phyloP scores from a whole-genome alignment of 2,329 filamentous ascomycete species.

The Nemania diffusa region DNA sequence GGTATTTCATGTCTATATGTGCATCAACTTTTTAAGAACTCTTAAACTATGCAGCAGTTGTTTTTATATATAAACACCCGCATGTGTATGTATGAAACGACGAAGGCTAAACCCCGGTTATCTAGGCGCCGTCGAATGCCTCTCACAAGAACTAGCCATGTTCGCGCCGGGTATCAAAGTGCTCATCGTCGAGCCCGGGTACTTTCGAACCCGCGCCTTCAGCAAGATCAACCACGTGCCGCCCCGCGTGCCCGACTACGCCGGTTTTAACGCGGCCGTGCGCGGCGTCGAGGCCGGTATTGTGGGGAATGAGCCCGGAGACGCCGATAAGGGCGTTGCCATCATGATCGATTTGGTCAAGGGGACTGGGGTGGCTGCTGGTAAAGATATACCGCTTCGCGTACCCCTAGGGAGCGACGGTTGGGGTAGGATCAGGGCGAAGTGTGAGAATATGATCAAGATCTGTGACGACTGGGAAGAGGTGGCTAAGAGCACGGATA shows the following conservation, averaged over 20 bases:
- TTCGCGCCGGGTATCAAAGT: slow-evolving; percentile 50
- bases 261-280: slow-evolving; percentile 48
- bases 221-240: slow-evolving; percentile 49
- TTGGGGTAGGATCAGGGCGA: slow-evolving; percentile 58
- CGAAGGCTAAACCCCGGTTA: not conserved
- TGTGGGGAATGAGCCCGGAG: slow-evolving; percentile 43
- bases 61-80: no score
- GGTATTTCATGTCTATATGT: slow-evolving; percentile 33
- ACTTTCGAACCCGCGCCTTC: slow-evolving; percentile 56
- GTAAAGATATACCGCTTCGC: slow-evolving; percentile 55
- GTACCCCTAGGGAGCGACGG: slow-evolving; percentile 65
- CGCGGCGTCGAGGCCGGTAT: slow-evolving; percentile 45
- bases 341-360: slow-evolving; percentile 43
- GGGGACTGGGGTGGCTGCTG: slow-evolving; percentile 56
- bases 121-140: slow-evolving; percentile 47
- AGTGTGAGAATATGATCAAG: slow-evolving; percentile 58
- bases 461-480: slow-evolving; percentile 33
- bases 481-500: slow-evolving; percentile 33
- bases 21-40: not conserved
- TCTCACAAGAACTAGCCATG: slow-evolving; percentile 48
- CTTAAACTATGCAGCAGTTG: not conserved
- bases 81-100: no score
- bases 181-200: slow-evolving; percentile 55
- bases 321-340: slow-evolving; percentile 41
- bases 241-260: slow-evolving; percentile 43